Evolutionary conservation across 208 protist species (phyloP), one percentile per base, ranked within the genome.

Genomic region (Angomonas ambiguus): DNA sequence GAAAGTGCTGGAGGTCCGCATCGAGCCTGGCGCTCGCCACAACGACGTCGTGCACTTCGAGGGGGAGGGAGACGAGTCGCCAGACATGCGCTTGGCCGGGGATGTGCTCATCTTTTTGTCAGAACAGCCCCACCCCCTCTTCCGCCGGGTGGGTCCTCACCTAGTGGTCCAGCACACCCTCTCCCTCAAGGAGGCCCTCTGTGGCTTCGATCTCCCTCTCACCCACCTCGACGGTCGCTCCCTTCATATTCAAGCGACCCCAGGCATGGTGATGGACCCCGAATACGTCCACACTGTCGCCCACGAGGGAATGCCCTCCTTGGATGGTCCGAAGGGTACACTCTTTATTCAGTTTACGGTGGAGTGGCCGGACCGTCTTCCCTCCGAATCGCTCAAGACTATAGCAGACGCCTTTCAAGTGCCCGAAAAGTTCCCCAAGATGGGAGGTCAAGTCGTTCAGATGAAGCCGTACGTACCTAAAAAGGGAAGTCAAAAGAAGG

Each of bases 81-180:
- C 90, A 1, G 89, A 84, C 33, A 71, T 96, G 45, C 71, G 77
- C 0, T 67, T 91, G 5, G 82, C 97, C 42, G 98, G 98, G 18
- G 98, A 99, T 70, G 88, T 99, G 51, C 76, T 99, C 32, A 94
- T 99, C 59, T 82, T 99, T 4, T 62, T 99, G 0, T 65, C 85
- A 13, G 76, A 98, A 67, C 91, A 96, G 66, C 69, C 87, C 56
- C 98, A 99, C 74, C 49, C 77, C 24, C 28, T 87, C 11, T 99
- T 99, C 71, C 70, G 81, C 16, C 86, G 98, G 53, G 65, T 96
- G 1, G 97, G 92, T 31, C 66, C 86, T n/a, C 94, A 99, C 73
- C 83, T 99, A 0, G 33, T 97, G 61, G 94, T 98, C 69, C 71
- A 86, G 22, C 77, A 83, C 70, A 51, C 65, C 63, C 77, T 99